These are phyloP conservation scores for Fusarium humuli DNA, from an alignment of 2,329 filamentous ascomycete species.

Conservation along the genomic window DNA sequence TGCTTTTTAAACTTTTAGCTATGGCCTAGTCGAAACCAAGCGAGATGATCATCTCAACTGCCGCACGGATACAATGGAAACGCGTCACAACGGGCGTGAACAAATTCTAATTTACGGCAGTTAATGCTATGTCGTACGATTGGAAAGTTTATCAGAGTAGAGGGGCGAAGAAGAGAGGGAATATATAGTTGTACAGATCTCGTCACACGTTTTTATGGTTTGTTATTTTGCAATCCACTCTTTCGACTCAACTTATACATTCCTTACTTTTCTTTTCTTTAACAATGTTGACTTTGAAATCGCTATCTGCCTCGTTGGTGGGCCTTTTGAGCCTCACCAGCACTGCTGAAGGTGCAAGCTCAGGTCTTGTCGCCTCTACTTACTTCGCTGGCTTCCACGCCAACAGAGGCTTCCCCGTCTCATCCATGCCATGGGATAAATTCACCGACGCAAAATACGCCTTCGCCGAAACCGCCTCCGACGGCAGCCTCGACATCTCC, in stretches of 20 bases:
- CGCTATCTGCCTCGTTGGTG: conserved; percentile 24
- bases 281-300: conserved; percentile 12
- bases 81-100: conserved; percentile 4
- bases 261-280: neutral
- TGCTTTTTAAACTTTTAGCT: conserved; percentile 17
- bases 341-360: neutral
- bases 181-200: conserved; percentile 10
- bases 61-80: neutral
- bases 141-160: neutral
- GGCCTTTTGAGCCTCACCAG: conserved; percentile 23
- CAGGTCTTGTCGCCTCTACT: conserved; percentile 33
- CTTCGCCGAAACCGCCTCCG: conserved; percentile 34
- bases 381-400: conserved; percentile 43
- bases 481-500: conserved; percentile 34
- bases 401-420: conserved; percentile 33
- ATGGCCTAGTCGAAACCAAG: neutral
- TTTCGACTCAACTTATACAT: neutral
- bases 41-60: conserved; percentile 18
- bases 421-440: conserved; percentile 37
- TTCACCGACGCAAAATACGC: conserved; percentile 41
- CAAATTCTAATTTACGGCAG: neutral
- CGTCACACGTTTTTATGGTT: neutral
- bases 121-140: neutral
- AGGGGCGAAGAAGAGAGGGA: neutral
- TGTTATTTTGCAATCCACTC: neutral